Evolutionary conservation across 1,284 basidiomycete genomes (phyloP).

Genomic region (Salmacisia buchloeana): DNA sequence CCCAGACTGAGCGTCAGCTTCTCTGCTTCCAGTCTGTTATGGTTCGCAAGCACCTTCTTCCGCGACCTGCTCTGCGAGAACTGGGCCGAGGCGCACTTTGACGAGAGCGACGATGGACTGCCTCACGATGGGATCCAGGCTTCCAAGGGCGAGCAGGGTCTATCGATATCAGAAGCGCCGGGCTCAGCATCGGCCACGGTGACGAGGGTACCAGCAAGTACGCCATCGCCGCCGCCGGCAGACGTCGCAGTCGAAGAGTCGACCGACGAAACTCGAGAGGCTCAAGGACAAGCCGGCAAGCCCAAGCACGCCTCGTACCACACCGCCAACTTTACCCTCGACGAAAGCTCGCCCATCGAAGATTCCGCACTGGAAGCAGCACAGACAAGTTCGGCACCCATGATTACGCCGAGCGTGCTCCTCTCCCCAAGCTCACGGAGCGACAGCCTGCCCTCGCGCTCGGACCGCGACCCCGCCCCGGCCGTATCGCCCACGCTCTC

Average conservation of each 20-base stretch:
- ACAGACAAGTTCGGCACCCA: neutral
- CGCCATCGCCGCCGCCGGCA: too few relatives aligned
- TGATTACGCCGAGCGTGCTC: neutral
- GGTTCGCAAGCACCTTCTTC: slow-evolving; percentile 33
- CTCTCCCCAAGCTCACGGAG: slow-evolving; percentile 4
- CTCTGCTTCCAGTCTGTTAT: slow-evolving; percentile 15
- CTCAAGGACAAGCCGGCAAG: neutral
- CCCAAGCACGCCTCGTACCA: slow-evolving; percentile 21
- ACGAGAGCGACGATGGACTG: neutral
- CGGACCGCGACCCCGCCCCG: too few relatives aligned
- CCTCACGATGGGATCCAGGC: neutral
- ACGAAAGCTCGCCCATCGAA: neutral
- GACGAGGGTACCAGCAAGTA: too few relatives aligned
- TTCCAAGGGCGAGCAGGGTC: neutral
- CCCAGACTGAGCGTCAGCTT: neutral
- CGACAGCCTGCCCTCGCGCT: neutral
- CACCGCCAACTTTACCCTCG: slow-evolving; percentile 14
- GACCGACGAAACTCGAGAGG: neutral
- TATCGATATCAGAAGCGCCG: too few relatives aligned
- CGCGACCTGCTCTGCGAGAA: slow-evolving; percentile 21
- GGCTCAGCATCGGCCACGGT: too few relatives aligned
- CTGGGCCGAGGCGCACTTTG: slow-evolving; percentile 25
- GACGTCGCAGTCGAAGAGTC: too few relatives aligned
- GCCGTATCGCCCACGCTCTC: neutral
- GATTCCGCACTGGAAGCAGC: neutral